Conservation (phyloP, 768 basidiomycete species). For the Naganishia randhawae region DNA sequence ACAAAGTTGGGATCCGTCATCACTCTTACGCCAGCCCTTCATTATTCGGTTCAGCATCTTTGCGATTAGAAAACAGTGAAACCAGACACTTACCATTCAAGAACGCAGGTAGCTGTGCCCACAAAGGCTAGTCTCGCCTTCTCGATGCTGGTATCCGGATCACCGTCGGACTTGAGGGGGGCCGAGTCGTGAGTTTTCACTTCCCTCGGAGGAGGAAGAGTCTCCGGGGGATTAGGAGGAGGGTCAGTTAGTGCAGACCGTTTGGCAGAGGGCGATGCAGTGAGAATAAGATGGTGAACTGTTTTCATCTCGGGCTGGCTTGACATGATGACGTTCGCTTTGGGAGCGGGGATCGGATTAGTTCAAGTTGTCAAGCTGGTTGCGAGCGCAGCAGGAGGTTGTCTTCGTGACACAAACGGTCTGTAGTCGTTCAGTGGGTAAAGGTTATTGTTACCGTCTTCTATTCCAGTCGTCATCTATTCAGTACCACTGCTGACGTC, state of each 20-base stretch:
- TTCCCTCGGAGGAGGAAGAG: not conserved
- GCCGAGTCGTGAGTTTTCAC: conserved; percentile 17
- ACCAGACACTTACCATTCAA: conserved; percentile 28
- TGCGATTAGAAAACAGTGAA: not conserved
- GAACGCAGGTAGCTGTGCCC: conserved; percentile 28
- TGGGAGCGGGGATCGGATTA: too few species aligned
- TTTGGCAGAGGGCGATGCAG: conserved; percentile 13
- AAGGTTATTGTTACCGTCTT: too few species aligned
- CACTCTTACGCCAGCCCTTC: conserved; percentile 25
- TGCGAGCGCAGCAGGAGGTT: too few species aligned
- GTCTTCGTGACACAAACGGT: too few species aligned
- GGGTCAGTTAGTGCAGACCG: conserved; percentile 11
- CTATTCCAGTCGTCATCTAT: too few species aligned
- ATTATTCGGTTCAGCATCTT: not conserved
- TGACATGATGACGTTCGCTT: not conserved
- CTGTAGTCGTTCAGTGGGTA: too few species aligned
- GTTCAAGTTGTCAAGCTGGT: too few species aligned
- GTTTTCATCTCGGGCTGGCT: conserved; percentile 6
- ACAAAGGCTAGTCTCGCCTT: conserved; percentile 30
- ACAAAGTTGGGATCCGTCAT: conserved; percentile 32
- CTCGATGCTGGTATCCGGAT: not conserved
- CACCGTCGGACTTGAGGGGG: not conserved
- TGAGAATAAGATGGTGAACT: conserved; percentile 9
- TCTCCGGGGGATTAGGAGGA: not conserved
- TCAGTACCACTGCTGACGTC: too few species aligned